Percentiles rank a stretch among this genome's conserved stretches.
Conservation (phyloP, 2,329 filamentous ascomycete genomes). For the Byssochlamys sp. region DNA sequence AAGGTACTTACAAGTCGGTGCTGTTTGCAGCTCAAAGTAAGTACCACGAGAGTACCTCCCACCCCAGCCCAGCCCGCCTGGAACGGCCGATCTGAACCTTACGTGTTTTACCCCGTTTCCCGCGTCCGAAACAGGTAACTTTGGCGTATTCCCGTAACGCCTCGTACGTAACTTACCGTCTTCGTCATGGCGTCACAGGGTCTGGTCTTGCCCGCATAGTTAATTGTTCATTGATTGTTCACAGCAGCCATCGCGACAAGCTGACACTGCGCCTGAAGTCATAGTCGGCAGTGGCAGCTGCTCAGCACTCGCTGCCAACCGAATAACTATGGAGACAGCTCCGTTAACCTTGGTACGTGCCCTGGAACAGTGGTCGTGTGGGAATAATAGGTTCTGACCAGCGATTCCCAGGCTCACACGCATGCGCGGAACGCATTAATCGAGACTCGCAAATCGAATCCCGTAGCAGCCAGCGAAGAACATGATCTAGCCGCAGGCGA, state of each 20-base stretch:
- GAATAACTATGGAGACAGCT: conserved; percentile 54
- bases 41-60: background rate
- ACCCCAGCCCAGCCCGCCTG: background rate
- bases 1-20: background rate
- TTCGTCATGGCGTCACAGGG: background rate
- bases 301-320: background rate
- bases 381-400: conserved; percentile 3
- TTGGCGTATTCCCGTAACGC: background rate
- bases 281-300: background rate
- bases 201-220: too few relatives aligned
- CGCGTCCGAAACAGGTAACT: background rate
- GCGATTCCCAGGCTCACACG: conserved; percentile 60
- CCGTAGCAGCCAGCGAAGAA: conserved; percentile 73
- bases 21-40: background rate
- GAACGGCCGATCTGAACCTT: background rate
- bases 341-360: conserved; percentile 53
- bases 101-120: background rate
- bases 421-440: conserved; percentile 76
- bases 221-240: background rate
- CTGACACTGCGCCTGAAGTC: background rate
- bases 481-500: conserved; percentile 81
- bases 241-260: background rate
- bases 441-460: conserved; percentile 58
- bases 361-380: background rate
- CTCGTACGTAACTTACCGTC: background rate